phyloP scores from a whole-genome alignment of 2,329 filamentous ascomycete genomes.

The Verticillium alfalfae region DNA sequence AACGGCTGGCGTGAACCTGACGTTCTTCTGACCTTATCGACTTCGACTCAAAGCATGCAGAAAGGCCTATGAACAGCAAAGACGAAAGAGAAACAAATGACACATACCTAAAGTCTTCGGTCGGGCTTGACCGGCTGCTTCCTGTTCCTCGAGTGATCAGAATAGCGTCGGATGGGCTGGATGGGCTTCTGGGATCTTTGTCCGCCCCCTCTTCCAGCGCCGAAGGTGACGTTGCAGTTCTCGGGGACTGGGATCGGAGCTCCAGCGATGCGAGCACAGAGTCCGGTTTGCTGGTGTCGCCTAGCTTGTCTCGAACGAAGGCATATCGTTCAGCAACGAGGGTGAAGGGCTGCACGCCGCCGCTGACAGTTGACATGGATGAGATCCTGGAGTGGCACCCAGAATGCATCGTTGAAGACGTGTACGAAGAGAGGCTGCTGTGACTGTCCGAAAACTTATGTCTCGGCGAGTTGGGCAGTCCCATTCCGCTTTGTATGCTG shows the following conservation, averaged over 20 bases:
- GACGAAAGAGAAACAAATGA: neutral
- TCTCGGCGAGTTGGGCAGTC: conserved; percentile 13
- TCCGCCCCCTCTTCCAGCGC: conserved; percentile 6
- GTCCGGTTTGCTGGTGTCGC: conserved; percentile 11
- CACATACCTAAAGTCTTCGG: conserved; percentile 11
- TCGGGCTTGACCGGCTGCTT: conserved; percentile 11
- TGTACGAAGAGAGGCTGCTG: conserved; percentile 46
- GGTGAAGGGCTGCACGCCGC: conserved; percentile 27
- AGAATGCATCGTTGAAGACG: conserved; percentile 35
- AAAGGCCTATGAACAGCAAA: too few species aligned
- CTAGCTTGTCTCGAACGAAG: conserved; percentile 29
- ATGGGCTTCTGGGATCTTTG: conserved; percentile 8
- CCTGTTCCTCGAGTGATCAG: conserved; percentile 14
- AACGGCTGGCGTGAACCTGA: too few species aligned
- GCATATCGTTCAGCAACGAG: conserved; percentile 29
- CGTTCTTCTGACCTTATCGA: too few species aligned
- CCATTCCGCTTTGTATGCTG: conserved; percentile 10
- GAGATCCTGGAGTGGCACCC: conserved; percentile 46
- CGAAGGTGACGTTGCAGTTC: conserved; percentile 8
- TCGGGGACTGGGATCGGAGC: too few species aligned
- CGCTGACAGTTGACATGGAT: conserved; percentile 44
- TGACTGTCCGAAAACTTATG: conserved; percentile 46
- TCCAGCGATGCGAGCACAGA: conserved; percentile 8
- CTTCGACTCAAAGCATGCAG: too few species aligned
- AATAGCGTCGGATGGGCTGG: conserved; percentile 18